Base-by-base conservation (phyloP, 495 filamentous ascomycete genomes). In the Tuber indicum region DNA sequence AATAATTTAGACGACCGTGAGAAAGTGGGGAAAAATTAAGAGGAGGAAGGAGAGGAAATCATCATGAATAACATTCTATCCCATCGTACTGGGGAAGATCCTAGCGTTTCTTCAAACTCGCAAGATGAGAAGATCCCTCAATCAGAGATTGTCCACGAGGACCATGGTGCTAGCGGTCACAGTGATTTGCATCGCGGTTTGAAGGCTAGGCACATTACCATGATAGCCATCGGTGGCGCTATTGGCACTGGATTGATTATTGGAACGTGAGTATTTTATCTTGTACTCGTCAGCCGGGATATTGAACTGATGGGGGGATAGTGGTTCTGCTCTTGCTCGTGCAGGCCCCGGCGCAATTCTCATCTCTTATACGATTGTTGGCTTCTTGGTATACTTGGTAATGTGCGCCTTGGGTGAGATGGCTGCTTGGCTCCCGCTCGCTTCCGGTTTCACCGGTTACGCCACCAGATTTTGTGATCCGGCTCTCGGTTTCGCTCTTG, bases 191-290 rank as follows among this genome's bases (percentile, higher is more conserved):
- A 90, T 72, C 88, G 90, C 52, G 88, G 88, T 8, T 84, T 93
- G 71, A 88, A 89, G 76, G 87, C 91, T 2, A 87, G 90, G 45
- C 91, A 93, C 75, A 89, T 93, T 78, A 90, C 90, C 79, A 90
- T 94, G 89, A 94, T 96, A 87, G 93, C 93, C 6, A 93, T 96
- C 79, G 93, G 93, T 43, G 92, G 92, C 71, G 93, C 93, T 17
- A 92, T 96, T 78, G 93, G 92, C 77, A 93, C 92, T 46, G 91
- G 90, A 39, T 83, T 90, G 81, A 88, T 89, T 82, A 87, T 90
- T 73, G 88, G 86, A 78, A 83, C 82, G 82, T 83, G 58, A 73
- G 82, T 83, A 71, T 39, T 45, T 42, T 70, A 7, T 71, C 41
- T 19, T n/a, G 69, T 58, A 17, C 5, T 7, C 9, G n/a, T 9